phyloP scores from a whole-genome alignment of 768 basidiomycete genomes.

The Mycena chlorophos region DNA sequence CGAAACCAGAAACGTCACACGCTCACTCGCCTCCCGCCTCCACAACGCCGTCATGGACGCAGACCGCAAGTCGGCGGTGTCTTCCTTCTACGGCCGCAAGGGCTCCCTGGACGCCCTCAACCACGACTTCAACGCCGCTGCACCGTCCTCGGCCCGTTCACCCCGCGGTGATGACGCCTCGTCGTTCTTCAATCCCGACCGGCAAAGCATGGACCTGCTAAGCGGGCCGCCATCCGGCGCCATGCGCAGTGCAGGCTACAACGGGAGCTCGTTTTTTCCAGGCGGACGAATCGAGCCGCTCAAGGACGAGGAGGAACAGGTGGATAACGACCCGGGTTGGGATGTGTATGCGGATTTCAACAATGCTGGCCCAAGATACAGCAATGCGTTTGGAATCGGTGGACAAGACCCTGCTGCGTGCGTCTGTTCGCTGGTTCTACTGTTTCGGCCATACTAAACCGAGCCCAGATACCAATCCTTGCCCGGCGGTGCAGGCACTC shows the following conservation, averaged over 20 bases:
- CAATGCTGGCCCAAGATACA: conserved; percentile 79
- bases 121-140: conserved; percentile 45
- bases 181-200: conserved; percentile 62
- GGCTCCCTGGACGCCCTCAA: conserved; percentile 63
- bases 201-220: conserved; percentile 50
- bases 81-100: conserved; percentile 74
- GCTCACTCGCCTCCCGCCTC: background rate
- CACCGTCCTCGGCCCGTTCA: conserved; percentile 19
- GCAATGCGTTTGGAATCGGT: conserved; percentile 52
- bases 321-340: conserved; percentile 57
- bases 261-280: conserved; percentile 64
- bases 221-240: conserved; percentile 27
- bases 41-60: conserved; percentile 53
- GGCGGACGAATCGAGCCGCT: conserved; percentile 74
- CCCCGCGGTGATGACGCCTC: conserved; percentile 62
- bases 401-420: conserved; percentile 44
- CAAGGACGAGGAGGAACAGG: conserved; percentile 77
- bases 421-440: conserved; percentile 22
- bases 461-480: conserved; percentile 14
- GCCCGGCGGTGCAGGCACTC: conserved; percentile 34
- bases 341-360: conserved; percentile 91
- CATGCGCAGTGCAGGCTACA: conserved; percentile 65
- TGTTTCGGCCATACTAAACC: background rate
- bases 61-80: conserved; percentile 77
- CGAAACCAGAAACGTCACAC: no score